These are phyloP conservation scores for Pseudozyma sp. DNA, from an alignment of 1,284 basidiomycete genomes.

Conservation along the genomic window DNA sequence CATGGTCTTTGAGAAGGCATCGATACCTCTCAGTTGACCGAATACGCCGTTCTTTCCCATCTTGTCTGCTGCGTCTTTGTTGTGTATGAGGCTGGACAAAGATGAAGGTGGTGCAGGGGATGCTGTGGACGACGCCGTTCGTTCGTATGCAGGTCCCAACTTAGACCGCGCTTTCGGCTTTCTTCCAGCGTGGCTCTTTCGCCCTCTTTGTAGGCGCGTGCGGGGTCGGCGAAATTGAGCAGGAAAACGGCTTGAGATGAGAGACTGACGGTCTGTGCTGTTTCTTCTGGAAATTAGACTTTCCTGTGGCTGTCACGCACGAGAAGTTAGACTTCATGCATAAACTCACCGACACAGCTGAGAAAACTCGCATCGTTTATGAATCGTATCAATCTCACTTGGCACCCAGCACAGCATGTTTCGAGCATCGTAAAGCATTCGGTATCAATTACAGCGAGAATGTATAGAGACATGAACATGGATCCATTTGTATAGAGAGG, in stretches of 20 bases:
- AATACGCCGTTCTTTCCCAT: constrained; percentile 59
- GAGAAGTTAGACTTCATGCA: no score
- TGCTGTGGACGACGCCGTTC: not conserved
- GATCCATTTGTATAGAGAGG: not conserved
- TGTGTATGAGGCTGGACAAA: not conserved
- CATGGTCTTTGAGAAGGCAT: constrained; percentile 89
- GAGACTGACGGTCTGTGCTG: no score
- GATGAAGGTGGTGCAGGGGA: constrained; percentile 1
- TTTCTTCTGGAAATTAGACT: no score
- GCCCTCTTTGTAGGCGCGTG: no score
- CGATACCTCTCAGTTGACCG: constrained; percentile 73
- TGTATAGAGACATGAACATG: not conserved
- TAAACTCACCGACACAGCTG: no score
- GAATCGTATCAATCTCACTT: no score
- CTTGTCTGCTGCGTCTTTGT: constrained; percentile 4
- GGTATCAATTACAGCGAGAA: constrained; percentile 3
- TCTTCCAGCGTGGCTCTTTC: constrained; percentile 6
- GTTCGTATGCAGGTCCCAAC: not conserved
- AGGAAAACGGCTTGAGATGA: no score
- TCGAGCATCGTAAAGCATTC: not conserved
- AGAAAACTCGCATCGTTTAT: no score
- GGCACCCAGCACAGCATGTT: not conserved
- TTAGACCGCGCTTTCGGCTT: not conserved
- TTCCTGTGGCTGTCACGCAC: no score
- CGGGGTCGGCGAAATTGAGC: no score